Conservation (phyloP, 2,329 filamentous ascomycete species). For the Pseudofabraea citricarpa region DNA sequence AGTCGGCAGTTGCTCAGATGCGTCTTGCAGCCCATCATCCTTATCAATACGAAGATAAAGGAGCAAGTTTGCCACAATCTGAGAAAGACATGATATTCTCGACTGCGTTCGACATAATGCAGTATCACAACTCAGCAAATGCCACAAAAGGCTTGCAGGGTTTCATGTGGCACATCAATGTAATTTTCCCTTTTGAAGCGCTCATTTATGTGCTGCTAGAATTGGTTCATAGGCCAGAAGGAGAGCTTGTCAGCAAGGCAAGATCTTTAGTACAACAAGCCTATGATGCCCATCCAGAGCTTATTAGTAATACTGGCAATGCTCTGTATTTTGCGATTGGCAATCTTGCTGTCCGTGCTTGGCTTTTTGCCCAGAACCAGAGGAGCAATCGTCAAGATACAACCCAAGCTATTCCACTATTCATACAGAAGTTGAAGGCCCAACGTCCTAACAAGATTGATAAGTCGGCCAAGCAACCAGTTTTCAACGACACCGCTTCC, state of each 20-base stretch:
- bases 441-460: neutral
- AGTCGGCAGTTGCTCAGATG: neutral
- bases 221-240: neutral
- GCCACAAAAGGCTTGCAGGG: neutral
- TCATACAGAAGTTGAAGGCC: neutral
- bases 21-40: conserved; percentile 2
- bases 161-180: conserved; percentile 4
- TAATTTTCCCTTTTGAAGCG: conserved; percentile 1
- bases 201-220: conserved; percentile 1
- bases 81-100: conserved; percentile 3
- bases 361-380: neutral
- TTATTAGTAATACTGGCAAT: neutral
- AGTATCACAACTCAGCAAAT: conserved; percentile 1
- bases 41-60: neutral
- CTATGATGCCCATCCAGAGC: neutral
- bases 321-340: neutral
- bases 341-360: neutral
- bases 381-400: neutral
- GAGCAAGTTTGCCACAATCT: neutral
- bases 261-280: neutral
- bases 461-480: neutral
- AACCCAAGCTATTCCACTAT: neutral
- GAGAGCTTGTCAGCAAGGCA: neutral
- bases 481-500: neutral
- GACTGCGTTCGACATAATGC: neutral